Conservation (phyloP, 2,329 filamentous ascomycete genomes). For the Aspergillus melleus region DNA sequence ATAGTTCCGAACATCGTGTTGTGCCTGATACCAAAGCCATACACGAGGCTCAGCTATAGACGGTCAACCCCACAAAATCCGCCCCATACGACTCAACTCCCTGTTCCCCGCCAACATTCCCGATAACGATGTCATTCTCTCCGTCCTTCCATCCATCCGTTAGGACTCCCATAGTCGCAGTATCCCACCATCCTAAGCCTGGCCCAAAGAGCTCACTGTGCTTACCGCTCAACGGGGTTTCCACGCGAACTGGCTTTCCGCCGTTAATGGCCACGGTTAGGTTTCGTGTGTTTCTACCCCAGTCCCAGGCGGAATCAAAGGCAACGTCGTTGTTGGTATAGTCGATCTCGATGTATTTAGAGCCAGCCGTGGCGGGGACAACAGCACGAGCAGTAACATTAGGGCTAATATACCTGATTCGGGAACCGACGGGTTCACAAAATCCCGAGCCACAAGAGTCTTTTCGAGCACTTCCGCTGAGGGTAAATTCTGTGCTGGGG, state of each 20-base stretch:
- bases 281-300: constrained; percentile 52
- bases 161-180: constrained; percentile 46
- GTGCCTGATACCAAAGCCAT: not conserved
- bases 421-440: constrained; percentile 48
- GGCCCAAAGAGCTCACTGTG: constrained; percentile 39
- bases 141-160: constrained; percentile 49
- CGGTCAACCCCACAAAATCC: constrained; percentile 38
- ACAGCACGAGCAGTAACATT: constrained; percentile 34
- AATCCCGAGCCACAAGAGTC: constrained; percentile 37
- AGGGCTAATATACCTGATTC: constrained; percentile 42
- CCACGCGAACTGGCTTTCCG: constrained; percentile 44
- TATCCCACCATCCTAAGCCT: constrained; percentile 54
- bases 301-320: constrained; percentile 44
- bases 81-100: constrained; percentile 30
- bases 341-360: constrained; percentile 49
- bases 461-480: constrained; percentile 37
- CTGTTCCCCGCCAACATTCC: constrained; percentile 30
- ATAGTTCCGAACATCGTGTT: too few species aligned
- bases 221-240: constrained; percentile 48
- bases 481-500: constrained; percentile 37
- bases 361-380: constrained; percentile 35
- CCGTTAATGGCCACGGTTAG: constrained; percentile 53
- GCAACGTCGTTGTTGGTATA: constrained; percentile 56
- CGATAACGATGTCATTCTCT: constrained; percentile 36
- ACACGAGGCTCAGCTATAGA: constrained; percentile 10